Percentiles rank a stretch among this genome's conserved stretches.
These are phyloP conservation scores for Fusarium sororula DNA, from an alignment of 2,329 filamentous ascomycete species.

Conservation along the genomic window DNA sequence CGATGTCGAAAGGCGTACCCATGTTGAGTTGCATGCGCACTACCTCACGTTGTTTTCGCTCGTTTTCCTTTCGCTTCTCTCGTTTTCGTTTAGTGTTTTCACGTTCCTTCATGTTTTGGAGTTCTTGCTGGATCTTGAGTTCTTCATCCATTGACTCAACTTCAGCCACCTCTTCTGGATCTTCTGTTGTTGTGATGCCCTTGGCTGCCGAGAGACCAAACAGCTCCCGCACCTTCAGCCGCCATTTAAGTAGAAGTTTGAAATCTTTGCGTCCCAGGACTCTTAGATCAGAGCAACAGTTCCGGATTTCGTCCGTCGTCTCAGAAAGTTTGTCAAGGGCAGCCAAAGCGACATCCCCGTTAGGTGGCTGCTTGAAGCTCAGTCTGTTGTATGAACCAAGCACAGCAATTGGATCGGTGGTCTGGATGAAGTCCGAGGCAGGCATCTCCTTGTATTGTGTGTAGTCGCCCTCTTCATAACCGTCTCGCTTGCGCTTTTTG, in stretches of 20 bases:
- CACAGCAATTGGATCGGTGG: slow-evolving; percentile 90
- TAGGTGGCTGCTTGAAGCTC: slow-evolving; percentile 80
- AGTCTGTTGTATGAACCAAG: slow-evolving; percentile 87
- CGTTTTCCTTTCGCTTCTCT: slow-evolving; percentile 87
- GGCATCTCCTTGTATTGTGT: slow-evolving; percentile 89
- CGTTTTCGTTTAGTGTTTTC: slow-evolving; percentile 81
- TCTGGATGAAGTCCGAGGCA: slow-evolving; percentile 94
- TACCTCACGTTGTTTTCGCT: slow-evolving; percentile 92
- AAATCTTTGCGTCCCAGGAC: slow-evolving; percentile 95
- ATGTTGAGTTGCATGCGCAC: slow-evolving; percentile 98
- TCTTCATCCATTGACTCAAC: slow-evolving; percentile 96
- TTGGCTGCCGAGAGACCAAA: no score
- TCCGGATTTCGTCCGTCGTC: slow-evolving; percentile 82
- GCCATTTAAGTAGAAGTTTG: slow-evolving; percentile 87
- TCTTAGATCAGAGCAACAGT: slow-evolving; percentile 84
- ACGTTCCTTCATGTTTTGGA: slow-evolving; percentile 83
- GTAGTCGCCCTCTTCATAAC: slow-evolving; percentile 96
- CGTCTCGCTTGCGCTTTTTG: slow-evolving; percentile 97
- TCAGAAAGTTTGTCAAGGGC: slow-evolving; percentile 87
- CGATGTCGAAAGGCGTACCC: slow-evolving; percentile 94
- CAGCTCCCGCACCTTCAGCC: slow-evolving; percentile 84
- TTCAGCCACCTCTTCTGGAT: slow-evolving; percentile 76
- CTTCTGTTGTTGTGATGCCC: no score
- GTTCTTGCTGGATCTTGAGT: slow-evolving; percentile 85
- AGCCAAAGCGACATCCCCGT: slow-evolving; percentile 85